A percentile compares a stretch with the other conserved stretches of the same genome.
Evolutionary conservation across 2,329 filamentous ascomycete species (phyloP).

Genomic region (Microsporum audouinii): DNA sequence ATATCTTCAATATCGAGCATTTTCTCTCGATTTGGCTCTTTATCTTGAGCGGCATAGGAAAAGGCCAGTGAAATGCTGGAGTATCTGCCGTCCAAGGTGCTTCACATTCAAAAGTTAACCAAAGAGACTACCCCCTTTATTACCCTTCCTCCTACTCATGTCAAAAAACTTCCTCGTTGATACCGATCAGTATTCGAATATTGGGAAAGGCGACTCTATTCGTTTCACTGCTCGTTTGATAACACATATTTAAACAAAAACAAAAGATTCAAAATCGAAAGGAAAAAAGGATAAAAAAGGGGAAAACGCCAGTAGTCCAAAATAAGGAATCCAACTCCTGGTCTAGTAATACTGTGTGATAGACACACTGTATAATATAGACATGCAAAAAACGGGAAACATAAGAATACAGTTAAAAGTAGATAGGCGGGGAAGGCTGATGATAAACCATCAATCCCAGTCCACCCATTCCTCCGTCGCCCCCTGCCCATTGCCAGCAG

Average conservation of each 20-base stretch:
- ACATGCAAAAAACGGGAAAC: background rate
- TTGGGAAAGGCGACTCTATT: too few species aligned
- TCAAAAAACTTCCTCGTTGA: too few species aligned
- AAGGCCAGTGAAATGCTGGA: too few species aligned
- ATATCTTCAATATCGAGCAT: too few species aligned
- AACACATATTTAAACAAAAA: background rate
- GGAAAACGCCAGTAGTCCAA: background rate
- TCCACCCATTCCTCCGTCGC: conserved; percentile 28
- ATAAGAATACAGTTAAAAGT: background rate
- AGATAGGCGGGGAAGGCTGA: background rate
- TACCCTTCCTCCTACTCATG: too few species aligned
- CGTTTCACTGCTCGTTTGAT: background rate
- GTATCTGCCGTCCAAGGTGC: too few species aligned
- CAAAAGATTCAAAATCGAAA: background rate
- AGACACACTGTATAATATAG: background rate
- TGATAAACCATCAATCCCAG: conserved; percentile 24
- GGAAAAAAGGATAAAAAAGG: too few species aligned
- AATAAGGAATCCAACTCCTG: background rate
- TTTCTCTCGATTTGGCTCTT: too few species aligned
- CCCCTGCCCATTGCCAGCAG: background rate
- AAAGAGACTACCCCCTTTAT: too few species aligned
- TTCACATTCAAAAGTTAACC: too few species aligned
- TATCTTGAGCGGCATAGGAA: too few species aligned
- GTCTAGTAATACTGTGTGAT: background rate
- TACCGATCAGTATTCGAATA: too few species aligned